Percentiles rank a stretch among this genome's conserved stretches.
These are phyloP conservation scores for Cladochytrium replicatum DNA, from an alignment of 192 early-diverging fungal genomes.

Conservation along the genomic window DNA sequence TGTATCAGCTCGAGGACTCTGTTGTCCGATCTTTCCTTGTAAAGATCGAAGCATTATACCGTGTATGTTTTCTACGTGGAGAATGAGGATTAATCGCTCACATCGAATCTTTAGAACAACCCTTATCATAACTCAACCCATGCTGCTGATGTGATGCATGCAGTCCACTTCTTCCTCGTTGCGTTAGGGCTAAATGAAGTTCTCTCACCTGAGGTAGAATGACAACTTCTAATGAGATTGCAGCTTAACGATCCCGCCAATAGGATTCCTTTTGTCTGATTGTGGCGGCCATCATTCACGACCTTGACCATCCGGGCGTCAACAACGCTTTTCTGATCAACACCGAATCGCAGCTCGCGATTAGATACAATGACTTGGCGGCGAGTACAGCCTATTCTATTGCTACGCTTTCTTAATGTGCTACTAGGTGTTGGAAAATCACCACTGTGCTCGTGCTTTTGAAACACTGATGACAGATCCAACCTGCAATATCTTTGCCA, in stretches of 20 bases:
- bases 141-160: constrained; percentile 42
- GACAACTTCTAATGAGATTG: too few relatives aligned
- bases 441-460: constrained; percentile 44
- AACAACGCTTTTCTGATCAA: constrained; percentile 46
- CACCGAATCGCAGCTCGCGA: constrained; percentile 5
- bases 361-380: constrained; percentile 37
- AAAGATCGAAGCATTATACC: constrained; percentile 23
- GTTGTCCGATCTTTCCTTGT: constrained; percentile 17
- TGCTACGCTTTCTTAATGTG: neutral
- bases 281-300: too few relatives aligned
- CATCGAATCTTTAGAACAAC: constrained; percentile 21
- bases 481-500: constrained; percentile 34
- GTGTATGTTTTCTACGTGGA: constrained; percentile 8
- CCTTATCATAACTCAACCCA: constrained; percentile 43
- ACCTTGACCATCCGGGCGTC: constrained; percentile 38
- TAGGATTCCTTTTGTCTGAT: too few relatives aligned
- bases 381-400: constrained; percentile 5
- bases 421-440: constrained; percentile 33
- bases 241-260: too few relatives aligned
- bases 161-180: constrained; percentile 28
- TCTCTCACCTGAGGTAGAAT: constrained; percentile 21
- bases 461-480: constrained; percentile 30
- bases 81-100: too few relatives aligned
- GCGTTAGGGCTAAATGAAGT: constrained; percentile 9
- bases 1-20: constrained; percentile 18